Evolutionary conservation across 75 land plant species (phyloP), one percentile per base, ranked within the genome.

Genomic region (Picea sitchensis): DNA sequence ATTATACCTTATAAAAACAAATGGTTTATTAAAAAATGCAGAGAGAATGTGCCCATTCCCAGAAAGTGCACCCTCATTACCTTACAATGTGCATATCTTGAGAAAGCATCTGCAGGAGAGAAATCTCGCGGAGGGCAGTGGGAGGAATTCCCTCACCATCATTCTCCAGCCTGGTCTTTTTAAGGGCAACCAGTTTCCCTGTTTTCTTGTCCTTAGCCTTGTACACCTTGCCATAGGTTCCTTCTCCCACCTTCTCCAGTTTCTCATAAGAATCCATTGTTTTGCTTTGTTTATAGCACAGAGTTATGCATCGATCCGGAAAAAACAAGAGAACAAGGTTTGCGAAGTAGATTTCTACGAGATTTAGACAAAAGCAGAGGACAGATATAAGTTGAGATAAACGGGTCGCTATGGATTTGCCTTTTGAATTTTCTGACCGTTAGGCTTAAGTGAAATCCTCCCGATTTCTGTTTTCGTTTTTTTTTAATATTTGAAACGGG

Each of bases 91-190:
- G 84, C 18, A 93, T 83, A 82, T 85, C 84, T 36, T 90, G 88
- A 14, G 99, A 94, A 57, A 96, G 97, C 91, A 94, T 85, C 61
- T 95, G 93, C 77, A 96, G 91, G 61, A 96, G 87, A 17, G 96
- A 94, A 77, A 96, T 84, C 85, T 96, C 97, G 38, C 99, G 93
- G 65, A 96, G 92, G 15, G 97, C 92, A 32, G 95, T 96, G 56
- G 97, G 96, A 31, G 99, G 98, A 18, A 94, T 87, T 20, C 99
- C 97, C 79, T 94, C 97, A 77, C 92, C 95, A 82, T 91, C 94
- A 83, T 90, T 89, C 54, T 93, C 95, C 44, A 93, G 83, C 54
- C 95, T 76, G 54, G 95, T 93, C 86, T 93, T 93, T 93, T 93
- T 93, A 58, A 93, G 87, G 51, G 95, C 95, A 3, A 93, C 95